Base-by-base conservation (phyloP, 2,329 filamentous ascomycete species). In the Gnomoniopsis smithogilvyi region DNA sequence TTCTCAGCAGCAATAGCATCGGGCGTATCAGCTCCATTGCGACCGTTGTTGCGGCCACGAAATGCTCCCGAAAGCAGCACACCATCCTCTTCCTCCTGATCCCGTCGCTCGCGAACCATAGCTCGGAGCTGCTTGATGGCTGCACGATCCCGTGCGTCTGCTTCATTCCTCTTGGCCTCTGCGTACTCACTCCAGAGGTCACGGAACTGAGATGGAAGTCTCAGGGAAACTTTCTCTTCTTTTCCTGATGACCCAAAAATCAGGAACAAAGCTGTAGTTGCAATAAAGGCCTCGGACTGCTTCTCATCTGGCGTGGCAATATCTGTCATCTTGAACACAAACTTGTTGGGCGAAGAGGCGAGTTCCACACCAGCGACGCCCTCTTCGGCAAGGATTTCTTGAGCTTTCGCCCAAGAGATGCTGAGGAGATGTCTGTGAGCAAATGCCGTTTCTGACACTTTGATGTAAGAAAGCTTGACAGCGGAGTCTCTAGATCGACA, bases 221-320 rank as follows among this genome's bases (percentile, higher is more conserved):
- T 84, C 63, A 96, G 72, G 60, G 88, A 89, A 2, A 91, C 84
- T 70, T 96, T 98, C 63, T 96, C 92, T 68, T 98, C 94, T 66
- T 91, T 95, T 0, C 84, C 74, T 17, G 87, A 90, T n/a, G 84
- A 82, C 1, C 86, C 85, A 64, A 92, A 96, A 0, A 96, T 80
- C 45, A 90, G 81, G 70, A 96, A 97, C 1, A 99, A 76, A 1
- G 90, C 91, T 14, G 85, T 80, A 0, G 92, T 96, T 6, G 92
- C 90, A 46, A 95, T 82, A 66, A 88, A 98, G 1, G 88, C 88
- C 72, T 98, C 93, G 6, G 95, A 96, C 70, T 99, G 93, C 64
- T 87, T 86, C 14, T 80, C 66, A 55, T 92, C 89, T 0, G 92
- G 85, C 0, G 92, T 89, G 12, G 92, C 89, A 47, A 96, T 74